Base-by-base conservation (phyloP, 2,329 filamentous ascomycete genomes). In the Fusarium udum region DNA sequence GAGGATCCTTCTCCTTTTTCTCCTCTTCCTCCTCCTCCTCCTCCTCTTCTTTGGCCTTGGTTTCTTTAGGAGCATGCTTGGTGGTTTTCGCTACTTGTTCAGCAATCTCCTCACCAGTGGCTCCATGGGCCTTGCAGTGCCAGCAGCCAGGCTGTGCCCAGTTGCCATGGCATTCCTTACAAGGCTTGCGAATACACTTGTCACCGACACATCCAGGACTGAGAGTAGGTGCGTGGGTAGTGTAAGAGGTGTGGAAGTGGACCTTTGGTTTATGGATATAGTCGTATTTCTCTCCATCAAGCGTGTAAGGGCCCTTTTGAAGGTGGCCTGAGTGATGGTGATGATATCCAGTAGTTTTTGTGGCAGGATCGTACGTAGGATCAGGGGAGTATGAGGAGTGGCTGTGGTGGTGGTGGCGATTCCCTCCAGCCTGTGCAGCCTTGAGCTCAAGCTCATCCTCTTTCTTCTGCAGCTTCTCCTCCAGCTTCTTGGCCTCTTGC, bases 81-180 rank as follows among this genome's bases (percentile, higher is more conserved):
- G 46, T 34, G 26, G 73, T 70, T n/a, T 62, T 43, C 9, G 73
- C 58, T 37, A 7, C 65, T 34, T 64, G 34, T 31, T 62, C 65
- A 62, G 56, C 37, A 36, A 55, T 13, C 42, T 63, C 52, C 32
- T 66, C 61, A 20, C 68, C 69, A 31, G 70, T 32, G 59, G 67
- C 76, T 36, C 73, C 66, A 53, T 65, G 58, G 28, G 64, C 70
- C 67, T 79, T 80, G 76, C 78, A 79, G 66, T 79, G 77, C 77
- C 75, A 78, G 68, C 78, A 80, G 56, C 78, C 77, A 56, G 78
- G 78, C 63, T 78, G 74, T 24, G 78, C 78, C 76, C 76, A 79
- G 51, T 77, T 55, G 13, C 68, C 69, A 36, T 74, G 67, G 61
- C 77, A 79, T 71, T 80, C 69, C 43, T 65, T 60, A 73, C 77